Percentiles rank a stretch among this genome's conserved stretches.
phyloP scores from a whole-genome alignment of 2,329 filamentous ascomycete species.

The Xylariomycetidae sp. region DNA sequence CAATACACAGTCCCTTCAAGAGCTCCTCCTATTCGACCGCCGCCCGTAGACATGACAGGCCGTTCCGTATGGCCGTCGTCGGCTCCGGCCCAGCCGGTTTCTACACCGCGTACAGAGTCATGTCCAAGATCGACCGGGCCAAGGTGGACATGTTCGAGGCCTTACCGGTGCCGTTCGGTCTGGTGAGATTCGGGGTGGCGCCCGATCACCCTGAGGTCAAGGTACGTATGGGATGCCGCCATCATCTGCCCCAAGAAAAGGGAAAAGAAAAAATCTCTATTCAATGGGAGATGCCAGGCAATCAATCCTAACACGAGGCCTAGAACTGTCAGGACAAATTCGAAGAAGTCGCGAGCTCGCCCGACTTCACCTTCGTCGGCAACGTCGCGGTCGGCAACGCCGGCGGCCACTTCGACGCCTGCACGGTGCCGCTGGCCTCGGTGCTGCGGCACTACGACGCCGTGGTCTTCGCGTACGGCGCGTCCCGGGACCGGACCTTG shows the following conservation, averaged over 20 bases:
- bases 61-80: slow-evolving; percentile 78
- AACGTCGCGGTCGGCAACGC: slow-evolving; percentile 73
- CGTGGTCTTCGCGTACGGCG: slow-evolving; percentile 88
- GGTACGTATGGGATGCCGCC: too few relatives aligned
- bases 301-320: too few relatives aligned
- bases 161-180: slow-evolving; percentile 84
- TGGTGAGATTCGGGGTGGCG: slow-evolving; percentile 93
- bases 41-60: slow-evolving; percentile 32
- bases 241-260: too few relatives aligned
- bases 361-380: slow-evolving; percentile 84
- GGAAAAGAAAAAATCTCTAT: too few relatives aligned
- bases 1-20: too few relatives aligned
- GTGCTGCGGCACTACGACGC: slow-evolving; percentile 85
- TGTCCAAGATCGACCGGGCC: slow-evolving; percentile 67
- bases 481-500: slow-evolving; percentile 74
- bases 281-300: too few relatives aligned
- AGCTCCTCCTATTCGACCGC: not conserved
- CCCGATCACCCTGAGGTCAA: slow-evolving; percentile 98
- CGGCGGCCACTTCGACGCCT: slow-evolving; percentile 34
- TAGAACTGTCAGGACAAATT: slow-evolving; percentile 96
- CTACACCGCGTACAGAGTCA: slow-evolving; percentile 83
- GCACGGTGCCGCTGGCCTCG: slow-evolving; percentile 58
- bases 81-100: slow-evolving; percentile 95
- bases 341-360: slow-evolving; percentile 75
- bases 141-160: slow-evolving; percentile 95